These are phyloP conservation scores for Candida ipomoeae DNA, from an alignment of 805 yeast genomes.

Conservation along the genomic window DNA sequence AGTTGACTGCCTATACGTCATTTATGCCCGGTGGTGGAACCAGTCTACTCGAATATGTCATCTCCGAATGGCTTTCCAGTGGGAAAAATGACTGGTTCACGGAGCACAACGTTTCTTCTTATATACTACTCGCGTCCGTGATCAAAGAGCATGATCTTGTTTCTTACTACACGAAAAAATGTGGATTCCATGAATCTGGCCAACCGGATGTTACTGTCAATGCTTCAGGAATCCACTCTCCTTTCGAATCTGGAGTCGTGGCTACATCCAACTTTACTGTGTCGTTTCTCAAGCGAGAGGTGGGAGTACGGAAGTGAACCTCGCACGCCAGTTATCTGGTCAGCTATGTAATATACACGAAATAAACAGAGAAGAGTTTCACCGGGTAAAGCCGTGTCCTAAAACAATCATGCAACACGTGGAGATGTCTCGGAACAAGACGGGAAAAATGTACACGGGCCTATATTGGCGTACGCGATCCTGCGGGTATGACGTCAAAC, in stretches of 20 bases:
- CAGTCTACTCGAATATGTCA: slow-evolving; percentile 22
- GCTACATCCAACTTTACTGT: slow-evolving; percentile 41
- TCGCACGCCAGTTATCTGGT: not conserved
- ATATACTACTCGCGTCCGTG: slow-evolving; percentile 37
- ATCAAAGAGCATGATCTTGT: slow-evolving; percentile 49
- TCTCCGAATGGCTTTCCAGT: slow-evolving; percentile 14
- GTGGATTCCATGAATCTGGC: slow-evolving; percentile 33
- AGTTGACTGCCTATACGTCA: slow-evolving; percentile 52
- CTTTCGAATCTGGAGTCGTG: slow-evolving; percentile 36
- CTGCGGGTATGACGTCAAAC: not conserved
- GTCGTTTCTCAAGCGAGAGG: slow-evolving; percentile 30
- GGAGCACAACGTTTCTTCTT: slow-evolving; percentile 10
- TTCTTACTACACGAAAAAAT: slow-evolving; percentile 38
- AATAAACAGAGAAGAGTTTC: not conserved
- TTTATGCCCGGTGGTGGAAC: slow-evolving; percentile 41
- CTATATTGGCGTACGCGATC: not conserved
- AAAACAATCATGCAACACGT: not conserved
- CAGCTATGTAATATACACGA: not conserved
- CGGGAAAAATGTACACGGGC: not conserved
- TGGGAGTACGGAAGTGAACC: not conserved
- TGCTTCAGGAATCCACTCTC: slow-evolving; percentile 12
- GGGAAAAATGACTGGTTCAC: not conserved
- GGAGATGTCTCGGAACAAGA: not conserved
- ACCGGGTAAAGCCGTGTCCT: not conserved
- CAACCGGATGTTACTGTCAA: slow-evolving; percentile 17